phyloP scores from a whole-genome alignment of 768 basidiomycete species.

The Chlorophyllum brunneum region DNA sequence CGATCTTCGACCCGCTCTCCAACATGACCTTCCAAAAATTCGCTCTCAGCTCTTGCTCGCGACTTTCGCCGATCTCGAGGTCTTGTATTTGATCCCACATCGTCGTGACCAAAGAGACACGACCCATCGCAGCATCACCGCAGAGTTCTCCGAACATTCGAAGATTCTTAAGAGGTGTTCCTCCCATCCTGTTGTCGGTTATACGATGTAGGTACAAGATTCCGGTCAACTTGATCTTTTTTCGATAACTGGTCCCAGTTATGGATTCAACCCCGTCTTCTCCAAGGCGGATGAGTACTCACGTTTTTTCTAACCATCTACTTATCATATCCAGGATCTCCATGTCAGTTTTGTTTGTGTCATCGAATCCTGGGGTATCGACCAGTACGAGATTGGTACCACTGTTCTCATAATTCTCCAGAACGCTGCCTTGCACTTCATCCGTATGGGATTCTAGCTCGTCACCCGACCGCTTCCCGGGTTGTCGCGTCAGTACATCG shows the following conservation, averaged over 20 bases:
- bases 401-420: conserved; percentile 1
- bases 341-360: conserved; percentile 7
- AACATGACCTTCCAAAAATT: conserved; percentile 18
- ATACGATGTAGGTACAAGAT: conserved; percentile 14
- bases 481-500: not conserved
- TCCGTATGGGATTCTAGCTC: conserved; percentile 9
- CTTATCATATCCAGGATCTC: conserved; percentile 12
- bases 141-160: conserved; percentile 50
- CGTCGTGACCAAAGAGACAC: conserved; percentile 50
- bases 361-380: conserved; percentile 17
- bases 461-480: not conserved
- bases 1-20: conserved; percentile 4
- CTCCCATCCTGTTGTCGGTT: conserved; percentile 36
- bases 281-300: not conserved
- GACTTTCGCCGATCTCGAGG: not conserved
- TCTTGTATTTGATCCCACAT: conserved; percentile 43
- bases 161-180: conserved; percentile 48
- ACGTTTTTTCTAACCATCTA: conserved; percentile 11
- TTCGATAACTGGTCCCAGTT: conserved; percentile 16
- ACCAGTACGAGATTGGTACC: conserved; percentile 12
- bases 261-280: not conserved
- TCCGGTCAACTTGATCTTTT: conserved; percentile 18
- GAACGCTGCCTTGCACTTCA: not conserved
- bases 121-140: conserved; percentile 43
- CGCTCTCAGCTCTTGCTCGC: conserved; percentile 15